Base-by-base conservation (phyloP, 208 protist species). In the Acanthamoeba triangularis region DNA sequence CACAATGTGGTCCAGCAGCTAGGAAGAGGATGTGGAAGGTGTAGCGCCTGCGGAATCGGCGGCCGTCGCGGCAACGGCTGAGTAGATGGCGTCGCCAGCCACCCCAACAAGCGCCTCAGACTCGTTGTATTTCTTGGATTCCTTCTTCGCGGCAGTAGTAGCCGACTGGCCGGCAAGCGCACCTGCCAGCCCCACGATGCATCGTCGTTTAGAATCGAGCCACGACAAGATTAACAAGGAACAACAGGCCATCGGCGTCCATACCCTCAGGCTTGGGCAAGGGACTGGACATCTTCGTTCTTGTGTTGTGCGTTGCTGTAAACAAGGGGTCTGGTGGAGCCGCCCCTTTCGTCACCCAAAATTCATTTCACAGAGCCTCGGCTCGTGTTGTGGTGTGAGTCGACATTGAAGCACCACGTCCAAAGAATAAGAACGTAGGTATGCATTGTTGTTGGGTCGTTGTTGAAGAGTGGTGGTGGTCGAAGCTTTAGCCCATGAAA, bases 261-360 rank as follows among this genome's bases (percentile, higher is more conserved):
- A n/a, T 37, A 72, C 65, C 65, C 30, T 72, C 65, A 72, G 30
- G 65, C 65, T 72, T 72, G 11, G 65, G 65, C 65, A 72, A n/a
- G 30, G 8, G 65, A 37, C n/a, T 37, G 14, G 65, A 72, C 65
- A 72, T 72, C 49, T 54, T 54, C 49, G 1, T 72, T 18, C 7
- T 72, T 72, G 23, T 10, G 63, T 72, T 72, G 20, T n/a, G 37
- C 3, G 37, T 41, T 41, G 37, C 37, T 41, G 37, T 41, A 41
- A 41, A 41, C 2, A 4, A 41, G 3, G 3, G 37, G 37, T 41
- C 1, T 41, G 37, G 37, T 41, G 37, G 37, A 1, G 37, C 3
- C 37, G 3, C 1, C 37, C 37, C 37, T 41, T 41, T 41, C 3
- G 2, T 41, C 2, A 1, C 37, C 37, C 37, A 1, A 41, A 41